Conservation (phyloP, 108 stramenopile genomes). For the Nitzschia putrida region DNA sequence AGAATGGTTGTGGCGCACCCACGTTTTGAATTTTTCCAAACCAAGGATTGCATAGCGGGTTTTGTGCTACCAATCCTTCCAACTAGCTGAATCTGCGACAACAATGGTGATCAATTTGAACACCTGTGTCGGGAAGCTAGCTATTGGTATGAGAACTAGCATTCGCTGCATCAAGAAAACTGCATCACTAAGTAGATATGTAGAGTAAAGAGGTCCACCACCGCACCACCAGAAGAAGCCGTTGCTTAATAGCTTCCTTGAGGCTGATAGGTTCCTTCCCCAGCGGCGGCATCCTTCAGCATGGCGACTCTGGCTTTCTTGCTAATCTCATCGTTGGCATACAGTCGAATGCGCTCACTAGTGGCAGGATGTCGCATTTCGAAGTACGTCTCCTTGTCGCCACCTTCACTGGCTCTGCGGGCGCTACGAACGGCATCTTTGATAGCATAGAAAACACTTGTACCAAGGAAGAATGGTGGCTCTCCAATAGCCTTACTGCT, state of each 20-base stretch:
- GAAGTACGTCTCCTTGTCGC: slow-evolving; percentile 58
- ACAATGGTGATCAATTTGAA: too few relatives aligned
- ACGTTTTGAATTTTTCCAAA: too few relatives aligned
- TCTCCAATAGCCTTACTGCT: slow-evolving; percentile 96
- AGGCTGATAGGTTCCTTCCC: slow-evolving; percentile 26
- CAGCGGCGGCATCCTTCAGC: slow-evolving; percentile 21
- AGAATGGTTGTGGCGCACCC: too few relatives aligned
- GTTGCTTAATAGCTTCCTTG: slow-evolving; percentile 42
- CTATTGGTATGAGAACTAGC: too few relatives aligned
- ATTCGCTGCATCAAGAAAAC: too few relatives aligned
- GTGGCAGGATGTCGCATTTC: slow-evolving; percentile 88
- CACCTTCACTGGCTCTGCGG: slow-evolving; percentile 40
- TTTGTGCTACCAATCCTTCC: too few relatives aligned
- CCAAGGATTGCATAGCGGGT: too few relatives aligned
- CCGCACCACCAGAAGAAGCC: not conserved
- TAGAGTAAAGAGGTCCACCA: too few relatives aligned
- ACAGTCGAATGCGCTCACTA: slow-evolving; percentile 82
- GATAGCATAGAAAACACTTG: slow-evolving; percentile 91
- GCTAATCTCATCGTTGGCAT: slow-evolving; percentile 60
- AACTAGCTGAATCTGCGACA: too few relatives aligned
- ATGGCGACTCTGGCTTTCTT: slow-evolving; percentile 43
- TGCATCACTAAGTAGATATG: too few relatives aligned
- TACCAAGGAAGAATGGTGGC: slow-evolving; percentile 91
- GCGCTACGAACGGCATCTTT: slow-evolving; percentile 86
- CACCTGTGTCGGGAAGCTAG: too few relatives aligned